phyloP scores from a whole-genome alignment of 345 rosid species.

The Heritiera littoralis region DNA sequence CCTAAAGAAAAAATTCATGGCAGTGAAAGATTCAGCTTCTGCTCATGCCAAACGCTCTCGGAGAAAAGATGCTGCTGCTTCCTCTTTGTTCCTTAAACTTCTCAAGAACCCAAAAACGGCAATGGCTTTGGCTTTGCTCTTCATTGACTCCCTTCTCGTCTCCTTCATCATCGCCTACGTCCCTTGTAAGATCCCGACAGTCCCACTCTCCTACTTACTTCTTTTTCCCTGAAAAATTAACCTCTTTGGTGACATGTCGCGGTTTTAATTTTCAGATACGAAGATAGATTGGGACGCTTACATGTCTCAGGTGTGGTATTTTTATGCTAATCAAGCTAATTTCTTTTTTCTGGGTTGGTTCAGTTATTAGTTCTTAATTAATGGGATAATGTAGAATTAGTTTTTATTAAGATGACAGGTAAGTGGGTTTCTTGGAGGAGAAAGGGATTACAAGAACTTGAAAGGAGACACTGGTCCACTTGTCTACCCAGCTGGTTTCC shows the following conservation, averaged over 20 bases:
- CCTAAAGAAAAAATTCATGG: slow-evolving; percentile 23
- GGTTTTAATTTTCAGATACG: slow-evolving; percentile 57
- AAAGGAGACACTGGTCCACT: slow-evolving; percentile 95
- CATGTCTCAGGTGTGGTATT: slow-evolving; percentile 78
- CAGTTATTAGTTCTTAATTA: not conserved
- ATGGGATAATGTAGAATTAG: slow-evolving; percentile 16
- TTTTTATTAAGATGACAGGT: slow-evolving; percentile 47
- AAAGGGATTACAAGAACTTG: slow-evolving; percentile 80
- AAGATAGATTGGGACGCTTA: slow-evolving; percentile 99
- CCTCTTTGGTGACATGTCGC: not conserved
- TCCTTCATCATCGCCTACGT: slow-evolving; percentile 72
- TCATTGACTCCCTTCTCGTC: slow-evolving; percentile 63
- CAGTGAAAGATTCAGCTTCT: slow-evolving; percentile 21
- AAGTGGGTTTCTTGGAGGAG: slow-evolving; percentile 85
- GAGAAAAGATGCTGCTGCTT: slow-evolving; percentile 19
- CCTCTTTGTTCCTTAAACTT: slow-evolving; percentile 24
- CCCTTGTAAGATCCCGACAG: slow-evolving; percentile 60
- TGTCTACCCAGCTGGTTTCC: slow-evolving; percentile 97
- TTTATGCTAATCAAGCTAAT: not conserved
- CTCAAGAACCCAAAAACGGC: slow-evolving; percentile 40
- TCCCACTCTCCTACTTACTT: not conserved
- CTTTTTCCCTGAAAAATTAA: not conserved
- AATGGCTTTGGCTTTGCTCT: slow-evolving; percentile 49
- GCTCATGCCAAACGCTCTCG: slow-evolving; percentile 31
- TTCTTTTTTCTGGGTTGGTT: not conserved